Evolutionary conservation across 257 asterid species (phyloP).

Genomic region (Lavandula angustifolia): DNA sequence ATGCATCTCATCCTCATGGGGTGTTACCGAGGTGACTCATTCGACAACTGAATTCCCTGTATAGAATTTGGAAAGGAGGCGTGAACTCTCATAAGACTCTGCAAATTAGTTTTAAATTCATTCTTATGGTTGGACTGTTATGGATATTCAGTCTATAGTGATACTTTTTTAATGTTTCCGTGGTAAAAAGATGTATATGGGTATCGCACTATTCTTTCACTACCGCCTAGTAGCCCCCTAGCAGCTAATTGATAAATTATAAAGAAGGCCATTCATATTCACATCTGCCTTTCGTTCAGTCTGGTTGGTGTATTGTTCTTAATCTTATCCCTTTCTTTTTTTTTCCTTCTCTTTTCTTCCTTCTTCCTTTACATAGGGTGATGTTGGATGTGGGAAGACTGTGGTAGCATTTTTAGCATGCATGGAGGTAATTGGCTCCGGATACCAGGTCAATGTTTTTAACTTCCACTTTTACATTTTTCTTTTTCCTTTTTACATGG

Average conservation of each 20-base stretch:
- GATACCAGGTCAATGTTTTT: conserved; percentile 65
- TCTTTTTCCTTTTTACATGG: background rate
- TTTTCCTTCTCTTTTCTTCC: background rate
- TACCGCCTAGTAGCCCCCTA: background rate
- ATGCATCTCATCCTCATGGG: conserved; percentile 11
- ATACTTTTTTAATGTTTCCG: background rate
- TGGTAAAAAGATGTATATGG: too few relatives aligned
- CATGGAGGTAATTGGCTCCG: conserved; percentile 88
- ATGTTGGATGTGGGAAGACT: conserved; percentile 98
- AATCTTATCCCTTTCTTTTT: background rate
- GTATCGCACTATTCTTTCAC: background rate
- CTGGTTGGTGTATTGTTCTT: conserved; percentile 12
- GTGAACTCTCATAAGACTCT: background rate
- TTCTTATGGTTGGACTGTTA: conserved; percentile 6
- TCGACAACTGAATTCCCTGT: background rate
- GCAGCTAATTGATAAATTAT: conserved; percentile 4
- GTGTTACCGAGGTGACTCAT: background rate
- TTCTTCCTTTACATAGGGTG: conserved; percentile 55
- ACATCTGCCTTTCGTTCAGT: background rate
- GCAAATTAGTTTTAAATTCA: background rate
- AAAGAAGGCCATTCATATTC: background rate
- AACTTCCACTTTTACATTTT: conserved; percentile 4
- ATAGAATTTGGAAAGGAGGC: background rate
- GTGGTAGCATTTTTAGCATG: conserved; percentile 94
- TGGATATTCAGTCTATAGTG: background rate